Percentiles rank a stretch among this genome's conserved stretches.
phyloP scores from a whole-genome alignment of 139 green algal genomes.

The Zygnema cylindricum region DNA sequence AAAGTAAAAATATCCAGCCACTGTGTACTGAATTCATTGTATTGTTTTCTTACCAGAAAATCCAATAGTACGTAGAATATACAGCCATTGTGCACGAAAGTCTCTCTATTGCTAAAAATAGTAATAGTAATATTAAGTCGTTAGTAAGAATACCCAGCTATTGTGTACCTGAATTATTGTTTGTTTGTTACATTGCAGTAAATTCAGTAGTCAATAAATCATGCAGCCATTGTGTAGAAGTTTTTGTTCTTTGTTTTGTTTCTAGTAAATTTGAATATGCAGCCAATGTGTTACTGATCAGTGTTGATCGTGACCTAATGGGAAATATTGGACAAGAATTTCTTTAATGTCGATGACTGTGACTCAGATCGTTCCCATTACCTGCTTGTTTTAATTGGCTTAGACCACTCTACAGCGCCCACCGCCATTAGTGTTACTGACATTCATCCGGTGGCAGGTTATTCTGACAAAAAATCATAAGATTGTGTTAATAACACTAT shows the following conservation, averaged over 20 bases:
- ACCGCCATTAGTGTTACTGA: too few relatives aligned
- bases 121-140: too few relatives aligned
- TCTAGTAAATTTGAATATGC: background rate
- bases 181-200: too few relatives aligned
- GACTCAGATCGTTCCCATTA: background rate
- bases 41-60: too few relatives aligned
- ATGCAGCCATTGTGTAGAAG: background rate
- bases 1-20: too few relatives aligned
- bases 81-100: too few relatives aligned
- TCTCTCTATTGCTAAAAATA: too few relatives aligned
- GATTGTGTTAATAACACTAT: background rate
- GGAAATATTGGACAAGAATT: background rate
- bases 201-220: too few relatives aligned
- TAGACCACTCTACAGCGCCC: conserved; percentile 1
- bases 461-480: background rate
- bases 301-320: background rate
- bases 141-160: too few relatives aligned
- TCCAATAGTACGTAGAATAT: too few relatives aligned
- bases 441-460: background rate
- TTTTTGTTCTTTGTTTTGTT: background rate
- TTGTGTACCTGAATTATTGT: too few relatives aligned
- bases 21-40: too few relatives aligned
- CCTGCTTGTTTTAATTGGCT: background rate
- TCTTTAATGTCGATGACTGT: background rate
- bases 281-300: background rate